Conservation (phyloP, 2,329 filamentous ascomycete genomes). For the Calcarisporium arbuscula region DNA sequence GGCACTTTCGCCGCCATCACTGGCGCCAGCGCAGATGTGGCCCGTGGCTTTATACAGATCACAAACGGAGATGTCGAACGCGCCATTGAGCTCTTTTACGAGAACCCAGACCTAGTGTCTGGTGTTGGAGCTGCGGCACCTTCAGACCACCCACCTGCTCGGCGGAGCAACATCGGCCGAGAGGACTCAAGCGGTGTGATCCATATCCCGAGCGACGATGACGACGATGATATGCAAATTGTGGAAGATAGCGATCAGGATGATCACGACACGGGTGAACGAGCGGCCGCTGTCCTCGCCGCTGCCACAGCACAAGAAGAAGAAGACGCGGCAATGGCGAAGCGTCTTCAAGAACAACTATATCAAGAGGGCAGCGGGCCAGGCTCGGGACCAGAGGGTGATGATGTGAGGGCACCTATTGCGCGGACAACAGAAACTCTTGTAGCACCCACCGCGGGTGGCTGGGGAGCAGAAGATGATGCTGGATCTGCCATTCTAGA, state of each 20-base stretch:
- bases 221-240: constrained; percentile 30
- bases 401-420: constrained; percentile 81
- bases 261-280: constrained; percentile 30
- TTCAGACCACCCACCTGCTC: constrained; percentile 23
- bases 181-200: constrained; percentile 43
- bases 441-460: constrained; percentile 54
- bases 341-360: constrained; percentile 85
- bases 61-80: constrained; percentile 79
- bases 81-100: constrained; percentile 85
- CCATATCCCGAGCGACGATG: constrained; percentile 71
- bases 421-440: constrained; percentile 87
- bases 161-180: constrained; percentile 19
- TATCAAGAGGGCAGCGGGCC: constrained; percentile 50
- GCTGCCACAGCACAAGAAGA: constrained; percentile 56
- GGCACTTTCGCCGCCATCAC: constrained; percentile 79
- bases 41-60: constrained; percentile 76
- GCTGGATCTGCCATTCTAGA: constrained; percentile 58
- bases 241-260: constrained; percentile 22
- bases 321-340: constrained; percentile 89
- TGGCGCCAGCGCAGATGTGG: constrained; percentile 64
- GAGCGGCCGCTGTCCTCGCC: constrained; percentile 33
- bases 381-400: constrained; percentile 37
- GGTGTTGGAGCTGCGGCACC: constrained; percentile 22
- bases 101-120: constrained; percentile 66
- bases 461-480: constrained; percentile 30